Conservation (phyloP, 768 basidiomycete species). For the Artomyces pyxidatus region DNA sequence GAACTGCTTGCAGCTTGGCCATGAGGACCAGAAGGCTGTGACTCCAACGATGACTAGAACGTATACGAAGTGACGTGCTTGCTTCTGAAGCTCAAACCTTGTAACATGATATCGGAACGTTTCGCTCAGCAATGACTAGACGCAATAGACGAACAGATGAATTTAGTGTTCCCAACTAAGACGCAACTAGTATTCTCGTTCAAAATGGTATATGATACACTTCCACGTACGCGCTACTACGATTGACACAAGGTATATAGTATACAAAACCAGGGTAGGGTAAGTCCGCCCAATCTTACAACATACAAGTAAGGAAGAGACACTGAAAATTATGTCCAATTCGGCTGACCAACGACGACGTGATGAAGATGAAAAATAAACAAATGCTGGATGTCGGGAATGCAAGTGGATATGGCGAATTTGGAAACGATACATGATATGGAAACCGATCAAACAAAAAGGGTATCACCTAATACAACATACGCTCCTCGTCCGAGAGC, state of each 20-base stretch:
- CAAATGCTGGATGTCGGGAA: background rate
- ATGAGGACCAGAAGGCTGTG: too few relatives aligned
- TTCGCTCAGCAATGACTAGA: too few relatives aligned
- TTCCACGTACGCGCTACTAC: too few relatives aligned
- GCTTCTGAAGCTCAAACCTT: too few relatives aligned
- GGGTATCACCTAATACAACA: slow-evolving; percentile 1
- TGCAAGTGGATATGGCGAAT: background rate
- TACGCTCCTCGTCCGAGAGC: slow-evolving; percentile 8
- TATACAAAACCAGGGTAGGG: background rate
- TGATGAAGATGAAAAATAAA: background rate
- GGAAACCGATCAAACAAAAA: background rate
- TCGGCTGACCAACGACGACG: background rate
- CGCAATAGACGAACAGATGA: too few relatives aligned
- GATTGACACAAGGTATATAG: background rate
- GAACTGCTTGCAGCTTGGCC: too few relatives aligned
- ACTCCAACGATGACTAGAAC: too few relatives aligned
- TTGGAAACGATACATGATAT: background rate
- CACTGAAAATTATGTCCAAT: background rate
- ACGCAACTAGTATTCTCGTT: too few relatives aligned
- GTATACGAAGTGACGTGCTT: too few relatives aligned
- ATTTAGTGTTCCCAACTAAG: too few relatives aligned
- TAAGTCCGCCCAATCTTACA: background rate
- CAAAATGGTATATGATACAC: background rate
- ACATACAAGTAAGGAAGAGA: background rate
- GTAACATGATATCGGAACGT: too few relatives aligned